A percentile compares a stretch with the other conserved stretches of the same genome.
Evolutionary conservation across 2,329 filamentous ascomycete genomes (phyloP).

Genomic region (Xylaria sp.): DNA sequence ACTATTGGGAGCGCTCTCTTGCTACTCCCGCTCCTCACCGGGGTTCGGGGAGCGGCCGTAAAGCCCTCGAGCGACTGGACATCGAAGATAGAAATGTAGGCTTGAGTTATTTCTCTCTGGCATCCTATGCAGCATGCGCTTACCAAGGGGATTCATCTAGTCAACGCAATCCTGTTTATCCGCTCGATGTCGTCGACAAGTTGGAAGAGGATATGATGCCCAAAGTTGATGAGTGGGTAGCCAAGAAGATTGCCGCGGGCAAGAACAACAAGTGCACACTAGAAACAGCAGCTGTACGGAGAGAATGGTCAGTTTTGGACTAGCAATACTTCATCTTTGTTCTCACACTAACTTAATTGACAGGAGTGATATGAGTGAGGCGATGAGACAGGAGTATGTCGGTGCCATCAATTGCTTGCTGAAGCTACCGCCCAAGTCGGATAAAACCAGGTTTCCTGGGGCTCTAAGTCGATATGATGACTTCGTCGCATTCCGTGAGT

Average conservation of each 20-base stretch:
- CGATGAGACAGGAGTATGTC: slow-evolving; percentile 47
- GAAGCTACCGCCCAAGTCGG: slow-evolving; percentile 45
- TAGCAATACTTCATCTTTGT: neutral
- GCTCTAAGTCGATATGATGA: slow-evolving; percentile 50
- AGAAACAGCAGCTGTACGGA: slow-evolving; percentile 46
- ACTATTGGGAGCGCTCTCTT: slow-evolving; percentile 40
- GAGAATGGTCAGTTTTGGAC: slow-evolving; percentile 45
- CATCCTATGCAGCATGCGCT: slow-evolving; percentile 18
- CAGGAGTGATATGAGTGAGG: slow-evolving; percentile 49
- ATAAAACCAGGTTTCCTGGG: slow-evolving; percentile 45
- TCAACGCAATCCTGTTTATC: slow-evolving; percentile 46
- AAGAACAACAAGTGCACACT: slow-evolving; percentile 48
- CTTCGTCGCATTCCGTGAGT: slow-evolving; percentile 44
- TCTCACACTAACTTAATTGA: slow-evolving; percentile 20
- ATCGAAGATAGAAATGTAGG: slow-evolving; percentile 44
- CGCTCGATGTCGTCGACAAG: slow-evolving; percentile 48
- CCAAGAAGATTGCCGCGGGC: slow-evolving; percentile 40
- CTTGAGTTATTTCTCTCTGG: neutral
- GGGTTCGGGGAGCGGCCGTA: slow-evolving; percentile 38
- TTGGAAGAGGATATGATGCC: slow-evolving; percentile 47
- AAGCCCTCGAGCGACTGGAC: slow-evolving; percentile 33
- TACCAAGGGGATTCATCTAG: slow-evolving; percentile 30
- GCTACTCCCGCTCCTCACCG: slow-evolving; percentile 44
- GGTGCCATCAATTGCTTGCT: slow-evolving; percentile 47
- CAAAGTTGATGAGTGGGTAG: slow-evolving; percentile 45